phyloP scores from a whole-genome alignment of 495 filamentous ascomycete species.

The Trichoderma asperelloides region DNA sequence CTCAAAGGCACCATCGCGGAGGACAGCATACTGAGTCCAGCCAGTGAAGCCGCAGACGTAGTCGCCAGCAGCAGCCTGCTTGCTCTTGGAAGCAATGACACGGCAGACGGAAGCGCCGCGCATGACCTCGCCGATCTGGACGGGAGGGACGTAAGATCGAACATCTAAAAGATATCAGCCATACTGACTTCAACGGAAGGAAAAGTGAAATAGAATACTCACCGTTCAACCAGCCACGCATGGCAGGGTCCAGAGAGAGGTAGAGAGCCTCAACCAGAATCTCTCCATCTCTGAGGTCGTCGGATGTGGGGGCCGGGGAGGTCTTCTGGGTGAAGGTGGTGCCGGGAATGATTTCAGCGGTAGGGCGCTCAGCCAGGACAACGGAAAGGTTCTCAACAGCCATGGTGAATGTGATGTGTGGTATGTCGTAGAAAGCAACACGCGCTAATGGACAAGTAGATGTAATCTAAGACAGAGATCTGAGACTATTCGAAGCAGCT shows the following conservation, averaged over 20 bases:
- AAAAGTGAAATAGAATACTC: background rate
- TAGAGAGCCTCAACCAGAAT: conserved; percentile 56
- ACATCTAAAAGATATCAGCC: conserved; percentile 27
- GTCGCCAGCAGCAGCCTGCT: conserved; percentile 42
- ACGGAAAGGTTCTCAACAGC: conserved; percentile 27
- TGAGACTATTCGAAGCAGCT: background rate
- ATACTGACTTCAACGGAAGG: background rate
- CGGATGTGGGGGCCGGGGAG: conserved; percentile 28
- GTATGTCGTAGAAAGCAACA: background rate
- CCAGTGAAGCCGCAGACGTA: conserved; percentile 42
- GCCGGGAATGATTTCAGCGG: conserved; percentile 26
- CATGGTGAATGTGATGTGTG: conserved; percentile 13
- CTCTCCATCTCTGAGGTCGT: conserved; percentile 42
- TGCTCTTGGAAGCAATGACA: conserved; percentile 31
- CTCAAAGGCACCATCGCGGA: conserved; percentile 34
- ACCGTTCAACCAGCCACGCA: conserved; percentile 58
- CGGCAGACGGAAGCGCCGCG: conserved; percentile 48
- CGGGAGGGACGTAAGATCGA: conserved; percentile 56
- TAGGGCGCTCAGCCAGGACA: conserved; percentile 38
- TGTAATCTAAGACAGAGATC: background rate
- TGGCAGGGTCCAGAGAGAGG: conserved; percentile 63
- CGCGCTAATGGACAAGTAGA: background rate
- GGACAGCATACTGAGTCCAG: conserved; percentile 55
- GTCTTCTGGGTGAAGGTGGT: conserved; percentile 43
- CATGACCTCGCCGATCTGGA: conserved; percentile 56